Percentiles rank a stretch among this genome's conserved stretches.
phyloP scores from a whole-genome alignment of 306 rosid genomes.

The Neltuma alba region DNA sequence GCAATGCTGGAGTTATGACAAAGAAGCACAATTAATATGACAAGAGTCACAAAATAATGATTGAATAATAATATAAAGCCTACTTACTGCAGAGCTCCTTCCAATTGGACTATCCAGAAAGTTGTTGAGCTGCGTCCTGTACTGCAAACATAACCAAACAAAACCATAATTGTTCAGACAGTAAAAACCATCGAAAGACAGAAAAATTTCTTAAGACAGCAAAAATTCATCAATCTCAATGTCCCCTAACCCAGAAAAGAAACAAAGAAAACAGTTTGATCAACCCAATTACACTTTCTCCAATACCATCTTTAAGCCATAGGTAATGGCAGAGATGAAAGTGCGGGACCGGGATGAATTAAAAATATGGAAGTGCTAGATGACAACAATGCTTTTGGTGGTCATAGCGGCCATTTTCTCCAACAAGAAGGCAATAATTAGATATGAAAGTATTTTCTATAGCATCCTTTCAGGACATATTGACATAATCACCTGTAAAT shows the following conservation, averaged over 20 bases:
- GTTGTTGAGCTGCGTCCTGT: conserved; percentile 68
- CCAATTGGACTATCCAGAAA: conserved; percentile 77
- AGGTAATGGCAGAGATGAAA: not conserved
- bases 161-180: conserved; percentile 10
- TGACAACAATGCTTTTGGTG: not conserved
- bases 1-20: not conserved
- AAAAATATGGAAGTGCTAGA: not conserved
- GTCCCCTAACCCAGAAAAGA: not conserved
- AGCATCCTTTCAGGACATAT: not conserved
- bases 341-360: not conserved
- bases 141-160: conserved; percentile 56
- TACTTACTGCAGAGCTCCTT: conserved; percentile 67
- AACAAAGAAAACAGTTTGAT: not conserved
- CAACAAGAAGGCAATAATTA: not conserved
- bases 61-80: not conserved
- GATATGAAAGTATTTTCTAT: not conserved
- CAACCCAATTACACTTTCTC: not conserved
- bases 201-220: not conserved
- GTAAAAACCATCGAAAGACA: not conserved
- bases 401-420: not conserved
- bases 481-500: not conserved
- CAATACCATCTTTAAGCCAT: not conserved
- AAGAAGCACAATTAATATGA: not conserved
- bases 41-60: not conserved
- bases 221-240: not conserved